These are phyloP conservation scores for Combretum micranthum DNA, from an alignment of 345 rosid genomes.

Conservation along the genomic window DNA sequence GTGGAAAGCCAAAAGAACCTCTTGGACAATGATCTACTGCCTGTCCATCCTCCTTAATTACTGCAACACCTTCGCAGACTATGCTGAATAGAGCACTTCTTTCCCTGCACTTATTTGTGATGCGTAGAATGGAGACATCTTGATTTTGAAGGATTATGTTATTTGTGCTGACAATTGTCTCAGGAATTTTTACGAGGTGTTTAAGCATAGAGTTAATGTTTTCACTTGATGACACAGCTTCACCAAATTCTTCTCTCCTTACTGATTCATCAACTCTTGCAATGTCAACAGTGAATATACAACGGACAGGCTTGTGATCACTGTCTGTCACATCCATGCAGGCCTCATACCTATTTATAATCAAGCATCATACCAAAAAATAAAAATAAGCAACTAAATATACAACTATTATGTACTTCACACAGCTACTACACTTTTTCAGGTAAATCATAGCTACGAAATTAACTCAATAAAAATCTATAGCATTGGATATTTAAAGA, in stretches of 20 bases:
- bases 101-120: constrained; percentile 57
- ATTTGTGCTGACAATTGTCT: constrained; percentile 60
- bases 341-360: constrained; percentile 62
- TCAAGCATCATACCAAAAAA: constrained; percentile 2
- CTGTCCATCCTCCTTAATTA: constrained; percentile 49
- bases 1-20: constrained; percentile 73
- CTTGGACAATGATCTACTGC: constrained; percentile 42
- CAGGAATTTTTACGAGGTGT: constrained; percentile 56
- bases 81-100: constrained; percentile 55
- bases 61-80: constrained; percentile 66
- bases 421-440: too few species aligned
- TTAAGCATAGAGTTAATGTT: constrained; percentile 44
- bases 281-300: constrained; percentile 70
- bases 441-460: too few species aligned
- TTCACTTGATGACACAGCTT: constrained; percentile 47
- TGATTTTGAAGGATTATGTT: constrained; percentile 72
- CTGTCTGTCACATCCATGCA: constrained; percentile 98
- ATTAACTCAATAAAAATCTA: too few species aligned
- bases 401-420: too few species aligned
- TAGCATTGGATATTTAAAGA: too few species aligned
- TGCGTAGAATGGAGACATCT: constrained; percentile 48
- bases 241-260: constrained; percentile 76
- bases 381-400: not conserved
- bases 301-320: constrained; percentile 96
- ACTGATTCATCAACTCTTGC: constrained; percentile 87